Evolutionary conservation across 2,329 filamentous ascomycete species (phyloP).

Genomic region (Aquanectria penicillioides): DNA sequence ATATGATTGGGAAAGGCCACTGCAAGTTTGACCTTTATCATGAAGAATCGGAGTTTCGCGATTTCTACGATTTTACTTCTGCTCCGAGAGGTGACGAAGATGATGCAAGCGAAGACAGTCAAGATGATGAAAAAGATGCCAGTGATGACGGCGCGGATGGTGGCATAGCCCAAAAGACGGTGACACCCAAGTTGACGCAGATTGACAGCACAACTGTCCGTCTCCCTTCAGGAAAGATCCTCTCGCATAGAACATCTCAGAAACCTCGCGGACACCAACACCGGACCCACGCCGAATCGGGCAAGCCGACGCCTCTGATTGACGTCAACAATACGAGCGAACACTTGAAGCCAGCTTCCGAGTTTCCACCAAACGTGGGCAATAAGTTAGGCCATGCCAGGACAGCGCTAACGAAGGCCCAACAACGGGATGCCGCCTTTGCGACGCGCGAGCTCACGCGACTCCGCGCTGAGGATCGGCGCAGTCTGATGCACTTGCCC

Average conservation of each 20-base stretch:
- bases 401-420: not conserved
- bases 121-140: not conserved
- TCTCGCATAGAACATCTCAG: not conserved
- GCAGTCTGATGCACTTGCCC: not conserved
- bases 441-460: not conserved
- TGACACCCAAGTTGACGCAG: not conserved
- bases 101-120: not conserved
- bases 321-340: not conserved
- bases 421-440: slow-evolving; percentile 1
- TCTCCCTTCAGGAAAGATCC: not conserved
- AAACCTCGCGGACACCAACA: not conserved
- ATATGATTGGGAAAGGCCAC: slow-evolving; percentile 59
- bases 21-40: slow-evolving; percentile 52
- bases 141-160: not conserved
- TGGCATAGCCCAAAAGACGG: not conserved
- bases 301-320: not conserved
- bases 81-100: not conserved
- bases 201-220: not conserved
- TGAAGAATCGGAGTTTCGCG: slow-evolving; percentile 52
- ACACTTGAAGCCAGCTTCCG: not conserved
- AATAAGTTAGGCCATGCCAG: not conserved
- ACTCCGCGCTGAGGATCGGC: not conserved
- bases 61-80: slow-evolving; percentile 23
- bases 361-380: not conserved
- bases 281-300: not conserved